Evolutionary conservation across 495 filamentous ascomycete genomes (phyloP).

Genomic region (Neohortaea acidophila): DNA sequence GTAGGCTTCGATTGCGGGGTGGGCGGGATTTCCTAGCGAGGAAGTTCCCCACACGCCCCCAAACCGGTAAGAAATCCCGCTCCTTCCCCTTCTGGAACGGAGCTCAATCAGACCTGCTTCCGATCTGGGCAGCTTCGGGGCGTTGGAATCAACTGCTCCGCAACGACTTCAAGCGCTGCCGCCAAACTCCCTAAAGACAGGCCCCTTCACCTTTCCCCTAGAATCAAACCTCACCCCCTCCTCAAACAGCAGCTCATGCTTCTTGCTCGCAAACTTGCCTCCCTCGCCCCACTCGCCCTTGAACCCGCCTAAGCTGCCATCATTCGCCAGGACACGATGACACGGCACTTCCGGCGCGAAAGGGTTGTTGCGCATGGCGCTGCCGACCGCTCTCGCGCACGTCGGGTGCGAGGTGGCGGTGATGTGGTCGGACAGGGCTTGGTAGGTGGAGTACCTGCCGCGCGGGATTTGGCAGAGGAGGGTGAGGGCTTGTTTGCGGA

Average conservation of each 20-base stretch:
- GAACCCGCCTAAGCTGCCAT: constrained; percentile 33
- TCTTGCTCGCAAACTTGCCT: constrained; percentile 28
- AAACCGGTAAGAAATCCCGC: too few relatives aligned
- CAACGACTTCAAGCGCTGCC: too few relatives aligned
- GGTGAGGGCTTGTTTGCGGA: constrained; percentile 21
- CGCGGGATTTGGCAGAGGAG: constrained; percentile 54
- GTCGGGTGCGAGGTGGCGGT: constrained; percentile 29
- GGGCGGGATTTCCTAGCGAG: too few relatives aligned
- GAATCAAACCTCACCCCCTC: constrained; percentile 37
- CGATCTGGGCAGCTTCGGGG: too few relatives aligned
- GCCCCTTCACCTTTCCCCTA: constrained; percentile 26
- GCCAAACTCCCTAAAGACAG: neutral
- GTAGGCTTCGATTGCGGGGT: too few relatives aligned
- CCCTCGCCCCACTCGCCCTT: constrained; percentile 36
- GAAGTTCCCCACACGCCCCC: too few relatives aligned
- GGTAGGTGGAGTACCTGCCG: constrained; percentile 60
- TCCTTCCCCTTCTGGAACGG: too few relatives aligned
- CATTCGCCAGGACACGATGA: constrained; percentile 28
- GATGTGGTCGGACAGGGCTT: constrained; percentile 48
- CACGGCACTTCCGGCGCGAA: constrained; percentile 32
- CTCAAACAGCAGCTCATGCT: constrained; percentile 30
- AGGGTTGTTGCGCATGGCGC: constrained; percentile 46
- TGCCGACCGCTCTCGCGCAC: constrained; percentile 66
- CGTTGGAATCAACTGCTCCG: too few relatives aligned
- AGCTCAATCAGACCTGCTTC: too few relatives aligned